Evolutionary conservation across 2,329 filamentous ascomycete genomes (phyloP).

Genomic region (Didymella sp.): DNA sequence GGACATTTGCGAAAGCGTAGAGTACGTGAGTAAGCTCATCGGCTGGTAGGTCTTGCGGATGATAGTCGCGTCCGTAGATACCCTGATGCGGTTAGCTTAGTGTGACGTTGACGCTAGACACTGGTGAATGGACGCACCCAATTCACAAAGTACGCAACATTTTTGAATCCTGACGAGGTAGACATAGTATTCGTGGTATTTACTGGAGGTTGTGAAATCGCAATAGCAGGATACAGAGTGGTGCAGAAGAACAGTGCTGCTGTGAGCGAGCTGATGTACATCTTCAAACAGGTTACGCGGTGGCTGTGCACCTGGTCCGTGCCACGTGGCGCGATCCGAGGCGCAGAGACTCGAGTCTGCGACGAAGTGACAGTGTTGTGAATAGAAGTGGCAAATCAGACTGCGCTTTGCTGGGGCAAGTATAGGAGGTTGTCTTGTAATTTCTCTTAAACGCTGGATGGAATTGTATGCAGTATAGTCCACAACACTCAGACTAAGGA

Average conservation of each 20-base stretch:
- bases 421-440: neutral
- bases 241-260: conserved; percentile 34
- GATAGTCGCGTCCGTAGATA: conserved; percentile 49
- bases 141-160: conserved; percentile 50
- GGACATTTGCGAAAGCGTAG: conserved; percentile 50
- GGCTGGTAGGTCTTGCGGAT: conserved; percentile 46
- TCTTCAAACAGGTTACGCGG: conserved; percentile 27
- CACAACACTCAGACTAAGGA: neutral
- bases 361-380: neutral
- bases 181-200: conserved; percentile 17
- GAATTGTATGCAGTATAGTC: neutral
- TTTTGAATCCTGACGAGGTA: conserved; percentile 42
- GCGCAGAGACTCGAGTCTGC: conserved; percentile 22
- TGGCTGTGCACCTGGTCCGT: conserved; percentile 29
- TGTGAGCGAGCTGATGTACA: conserved; percentile 20
- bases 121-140: conserved; percentile 32
- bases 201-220: conserved; percentile 27
- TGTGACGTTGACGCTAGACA: conserved; percentile 6
- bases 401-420: neutral
- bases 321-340: conserved; percentile 30
- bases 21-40: conserved; percentile 48
- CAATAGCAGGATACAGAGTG: conserved; percentile 28
- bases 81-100: conserved; percentile 32
- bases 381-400: neutral
- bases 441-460: neutral